These are phyloP conservation scores for Gastrolobium villosum DNA, from an alignment of 306 rosid species.

Conservation along the genomic window DNA sequence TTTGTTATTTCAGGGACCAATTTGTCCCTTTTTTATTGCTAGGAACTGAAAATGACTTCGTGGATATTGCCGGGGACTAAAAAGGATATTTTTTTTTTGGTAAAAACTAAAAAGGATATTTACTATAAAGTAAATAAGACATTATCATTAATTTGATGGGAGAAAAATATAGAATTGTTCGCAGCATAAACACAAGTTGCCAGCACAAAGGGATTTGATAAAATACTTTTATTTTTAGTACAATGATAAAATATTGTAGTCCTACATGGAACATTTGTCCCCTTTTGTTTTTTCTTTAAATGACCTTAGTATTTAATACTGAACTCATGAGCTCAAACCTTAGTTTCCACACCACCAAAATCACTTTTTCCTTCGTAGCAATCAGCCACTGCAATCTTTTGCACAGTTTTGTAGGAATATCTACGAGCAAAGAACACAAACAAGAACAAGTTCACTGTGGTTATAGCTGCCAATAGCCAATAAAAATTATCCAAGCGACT, in stretches of 20 bases:
- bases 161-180: too few relatives aligned
- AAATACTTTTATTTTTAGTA: background rate
- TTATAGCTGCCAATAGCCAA: conserved; percentile 76
- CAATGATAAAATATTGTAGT: background rate
- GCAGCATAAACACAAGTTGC: background rate
- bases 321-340: conserved; percentile 53
- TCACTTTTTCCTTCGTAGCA: conserved; percentile 59
- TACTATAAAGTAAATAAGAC: too few relatives aligned
- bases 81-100: too few relatives aligned
- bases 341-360: conserved; percentile 41
- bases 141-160: too few relatives aligned
- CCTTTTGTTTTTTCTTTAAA: background rate
- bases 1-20: too few relatives aligned
- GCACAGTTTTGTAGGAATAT: conserved; percentile 84
- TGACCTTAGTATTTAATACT: background rate
- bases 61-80: too few relatives aligned
- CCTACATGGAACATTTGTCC: background rate
- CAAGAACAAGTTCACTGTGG: conserved; percentile 60
- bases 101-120: too few relatives aligned
- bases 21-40: too few relatives aligned
- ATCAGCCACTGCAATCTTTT: conserved; percentile 71
- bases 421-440: conserved; percentile 81
- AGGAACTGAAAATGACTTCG: too few relatives aligned
- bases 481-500: conserved; percentile 89
- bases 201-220: background rate